These are phyloP conservation scores for Acanthamoeba divionensis DNA, from an alignment of 208 protist species.

Conservation along the genomic window DNA sequence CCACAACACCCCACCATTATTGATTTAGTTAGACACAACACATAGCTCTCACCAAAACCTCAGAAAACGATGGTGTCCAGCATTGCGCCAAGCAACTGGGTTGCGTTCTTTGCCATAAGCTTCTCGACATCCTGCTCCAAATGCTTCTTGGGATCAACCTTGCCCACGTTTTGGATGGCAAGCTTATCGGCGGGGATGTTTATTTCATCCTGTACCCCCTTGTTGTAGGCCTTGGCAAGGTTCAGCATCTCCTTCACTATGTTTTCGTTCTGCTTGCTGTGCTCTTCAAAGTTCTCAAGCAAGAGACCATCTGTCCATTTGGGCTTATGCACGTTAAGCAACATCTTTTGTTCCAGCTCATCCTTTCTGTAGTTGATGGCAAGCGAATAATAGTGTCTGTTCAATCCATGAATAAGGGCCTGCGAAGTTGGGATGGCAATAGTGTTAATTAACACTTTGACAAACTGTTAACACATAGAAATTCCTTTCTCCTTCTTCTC, in stretches of 20 bases:
- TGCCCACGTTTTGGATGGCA: conserved; percentile 82
- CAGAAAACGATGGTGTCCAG: conserved; percentile 91
- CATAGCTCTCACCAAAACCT: too few relatives aligned
- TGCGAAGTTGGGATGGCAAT: conserved; percentile 33
- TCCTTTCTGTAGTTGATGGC: conserved; percentile 99
- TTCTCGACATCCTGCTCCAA: conserved; percentile 81
- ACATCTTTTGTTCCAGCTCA: conserved; percentile 98
- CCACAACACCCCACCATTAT: too few relatives aligned
- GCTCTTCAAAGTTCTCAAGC: conserved; percentile 83
- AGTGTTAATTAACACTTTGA: background rate
- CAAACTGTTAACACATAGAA: background rate
- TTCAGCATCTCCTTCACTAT: conserved; percentile 82
- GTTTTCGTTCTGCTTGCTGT: conserved; percentile 83
- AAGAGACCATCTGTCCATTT: conserved; percentile 96
- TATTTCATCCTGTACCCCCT: conserved; percentile 86
- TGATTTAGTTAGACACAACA: too few relatives aligned
- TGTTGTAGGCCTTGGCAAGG: conserved; percentile 86
- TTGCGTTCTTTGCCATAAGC: conserved; percentile 89
- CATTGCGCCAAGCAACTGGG: conserved; percentile 89
- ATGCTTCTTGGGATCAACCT: conserved; percentile 90
- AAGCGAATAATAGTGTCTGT: conserved; percentile 99
- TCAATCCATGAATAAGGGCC: conserved; percentile 96
- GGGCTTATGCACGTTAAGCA: conserved; percentile 99
- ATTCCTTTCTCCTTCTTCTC: background rate
- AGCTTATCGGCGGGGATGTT: conserved; percentile 80